phyloP scores from a whole-genome alignment of 2,329 filamentous ascomycete species.

The Pestalotiopsis sp. region DNA sequence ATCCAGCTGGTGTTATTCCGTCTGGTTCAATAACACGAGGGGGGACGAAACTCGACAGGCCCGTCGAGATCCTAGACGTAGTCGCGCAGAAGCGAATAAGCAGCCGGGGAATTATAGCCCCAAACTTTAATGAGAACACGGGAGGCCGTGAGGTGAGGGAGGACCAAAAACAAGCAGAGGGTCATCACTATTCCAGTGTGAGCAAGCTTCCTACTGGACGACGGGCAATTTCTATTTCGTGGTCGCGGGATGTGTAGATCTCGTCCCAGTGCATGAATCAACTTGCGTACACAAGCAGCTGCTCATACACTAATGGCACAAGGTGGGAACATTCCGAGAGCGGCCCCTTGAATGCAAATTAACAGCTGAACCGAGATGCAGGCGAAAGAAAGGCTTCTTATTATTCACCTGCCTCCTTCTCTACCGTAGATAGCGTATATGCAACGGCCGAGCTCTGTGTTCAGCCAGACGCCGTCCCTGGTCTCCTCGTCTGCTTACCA shows the following conservation, averaged over 20 bases:
- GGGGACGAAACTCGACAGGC: neutral
- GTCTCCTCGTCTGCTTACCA: neutral
- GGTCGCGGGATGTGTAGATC: conserved; percentile 1
- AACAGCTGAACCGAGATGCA: neutral
- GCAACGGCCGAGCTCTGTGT: neutral
- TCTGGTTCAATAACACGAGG: neutral
- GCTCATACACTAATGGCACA: conserved; percentile 17
- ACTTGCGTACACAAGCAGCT: conserved; percentile 8
- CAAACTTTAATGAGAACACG: conserved; percentile 2
- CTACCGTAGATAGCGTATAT: neutral
- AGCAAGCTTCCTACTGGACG: neutral
- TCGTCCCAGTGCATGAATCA: conserved; percentile 14
- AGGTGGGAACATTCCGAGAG: neutral
- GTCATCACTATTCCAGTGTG: neutral
- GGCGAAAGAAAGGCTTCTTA: neutral
- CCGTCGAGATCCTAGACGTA: neutral
- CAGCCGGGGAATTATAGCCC: neutral
- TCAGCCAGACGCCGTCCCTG: neutral
- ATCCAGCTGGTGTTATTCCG: neutral
- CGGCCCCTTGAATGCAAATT: neutral
- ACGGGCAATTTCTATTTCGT: neutral
- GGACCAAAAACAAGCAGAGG: neutral
- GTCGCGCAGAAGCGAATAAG: neutral
- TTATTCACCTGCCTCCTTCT: neutral
- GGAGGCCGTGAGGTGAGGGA: neutral